Evolutionary conservation across 2,329 filamentous ascomycete genomes (phyloP), one percentile per base, ranked within the genome.

Genomic region (Diaporthe vaccinii): DNA sequence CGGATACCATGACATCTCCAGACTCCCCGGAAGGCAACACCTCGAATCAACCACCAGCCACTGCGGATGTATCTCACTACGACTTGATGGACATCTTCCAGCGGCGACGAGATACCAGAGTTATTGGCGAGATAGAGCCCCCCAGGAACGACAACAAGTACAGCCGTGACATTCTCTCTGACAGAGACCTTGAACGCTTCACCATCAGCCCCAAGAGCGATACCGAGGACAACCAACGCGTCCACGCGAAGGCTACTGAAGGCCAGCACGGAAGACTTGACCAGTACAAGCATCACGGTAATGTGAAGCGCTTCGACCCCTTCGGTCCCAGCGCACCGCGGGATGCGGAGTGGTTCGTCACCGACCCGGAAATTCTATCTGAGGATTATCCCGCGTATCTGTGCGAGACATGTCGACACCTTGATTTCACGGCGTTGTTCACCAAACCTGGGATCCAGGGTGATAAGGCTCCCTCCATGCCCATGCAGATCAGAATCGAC

Each of bases 321-420:
- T 3, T 9, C 22, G 53, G 62, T 10, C 31, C 62, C 22, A 31
- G 53, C 2, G 62, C 46, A 51, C 62, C 44, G 8, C 44, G 53
- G 46, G 20, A 68, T 14, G 62, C 39, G 6, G 62, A 68, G 31
- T 68, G 62, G 62, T 68, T 68, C 31, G 10, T 68, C 5, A 25
- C 4, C 20, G 7, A 68, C 22, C 46, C 46, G 1, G 31, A 68
- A 3, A 20, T 53, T 8, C 7, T 51, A 1, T 7, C 62, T 15
- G 44, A 36, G 22, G 62, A 68, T 12, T 44, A 51, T 25, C 31
- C 62, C 3, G 44, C 7, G 2, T 39, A 68, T 22, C 62, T 68
- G 22, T 53, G 62, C 46, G 20, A 68, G 0, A 53, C 53, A 46
- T 68, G 44, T 4, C 62, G 62, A 12, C 62, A 53, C 31, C 44